Conservation (phyloP, 2,329 filamentous ascomycete genomes). For the Hymenoscyphus fraxineus region DNA sequence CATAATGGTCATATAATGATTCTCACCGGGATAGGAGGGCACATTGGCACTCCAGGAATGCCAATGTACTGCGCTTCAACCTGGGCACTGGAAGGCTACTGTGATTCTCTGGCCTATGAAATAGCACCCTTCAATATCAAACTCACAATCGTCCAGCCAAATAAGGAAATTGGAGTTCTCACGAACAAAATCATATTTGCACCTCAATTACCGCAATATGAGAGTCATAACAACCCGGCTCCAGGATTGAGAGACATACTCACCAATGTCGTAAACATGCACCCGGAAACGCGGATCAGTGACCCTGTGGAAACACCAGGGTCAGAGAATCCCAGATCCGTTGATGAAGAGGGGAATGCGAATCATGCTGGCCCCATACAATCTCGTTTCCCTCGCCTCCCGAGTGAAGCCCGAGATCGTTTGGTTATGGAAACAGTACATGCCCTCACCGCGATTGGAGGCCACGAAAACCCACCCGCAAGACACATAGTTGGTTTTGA, state of each 20-base stretch:
- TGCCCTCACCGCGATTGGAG: constrained; percentile 85
- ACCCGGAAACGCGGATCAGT: constrained; percentile 58
- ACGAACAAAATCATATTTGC: constrained; percentile 84
- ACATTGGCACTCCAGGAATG: constrained; percentile 88
- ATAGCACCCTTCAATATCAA: constrained; percentile 96
- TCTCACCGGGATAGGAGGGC: constrained; percentile 83
- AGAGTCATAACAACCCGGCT: constrained; percentile 66
- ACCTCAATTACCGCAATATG: constrained; percentile 69
- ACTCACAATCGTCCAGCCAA: constrained; percentile 91
- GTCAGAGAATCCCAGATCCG: background rate
- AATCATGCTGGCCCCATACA: constrained; percentile 40
- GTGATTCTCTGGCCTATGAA: constrained; percentile 92
- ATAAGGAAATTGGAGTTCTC: constrained; percentile 84
- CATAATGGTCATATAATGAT: constrained; percentile 87
- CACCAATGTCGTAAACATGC: constrained; percentile 69
- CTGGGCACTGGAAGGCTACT: constrained; percentile 94
- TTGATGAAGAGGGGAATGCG: constrained; percentile 15
- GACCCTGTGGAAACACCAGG: background rate
- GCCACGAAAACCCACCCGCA: constrained; percentile 91
- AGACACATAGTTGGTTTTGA: constrained; percentile 92
- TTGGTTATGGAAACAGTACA: constrained; percentile 87
- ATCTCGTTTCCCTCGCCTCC: constrained; percentile 71
- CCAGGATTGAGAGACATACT: constrained; percentile 82
- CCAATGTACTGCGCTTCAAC: constrained; percentile 88
- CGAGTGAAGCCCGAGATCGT: constrained; percentile 62